Percentiles rank a stretch among this genome's conserved stretches.
Conservation (phyloP, 257 asterid species). For the Solanum rostratum region DNA sequence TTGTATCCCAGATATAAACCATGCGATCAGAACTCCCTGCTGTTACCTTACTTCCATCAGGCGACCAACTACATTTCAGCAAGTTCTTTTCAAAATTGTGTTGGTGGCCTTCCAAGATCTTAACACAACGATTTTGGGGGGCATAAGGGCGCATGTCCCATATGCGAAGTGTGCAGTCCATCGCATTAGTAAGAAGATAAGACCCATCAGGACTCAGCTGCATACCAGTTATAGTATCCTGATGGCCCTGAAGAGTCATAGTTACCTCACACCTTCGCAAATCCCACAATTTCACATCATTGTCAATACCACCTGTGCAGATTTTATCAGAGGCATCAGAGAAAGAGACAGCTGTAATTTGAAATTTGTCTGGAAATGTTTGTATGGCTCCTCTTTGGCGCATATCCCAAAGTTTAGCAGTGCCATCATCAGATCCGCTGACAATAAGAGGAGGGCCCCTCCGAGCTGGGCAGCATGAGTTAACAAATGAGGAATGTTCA, state of each 20-base stretch:
- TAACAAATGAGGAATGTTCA: conserved; percentile 81
- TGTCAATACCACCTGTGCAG: conserved; percentile 87
- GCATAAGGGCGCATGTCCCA: conserved; percentile 99
- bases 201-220: conserved; percentile 97
- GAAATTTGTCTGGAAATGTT: conserved; percentile 94
- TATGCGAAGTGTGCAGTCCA: conserved; percentile 85
- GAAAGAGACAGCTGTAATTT: conserved; percentile 92
- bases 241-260: conserved; percentile 97
- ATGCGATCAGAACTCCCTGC: conserved; percentile 95
- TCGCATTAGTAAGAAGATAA: conserved; percentile 85
- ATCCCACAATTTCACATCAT: conserved; percentile 96
- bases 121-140: conserved; percentile 91
- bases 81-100: conserved; percentile 95
- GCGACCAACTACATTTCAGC: conserved; percentile 93
- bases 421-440: conserved; percentile 97
- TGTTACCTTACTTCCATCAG: conserved; percentile 96
- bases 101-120: conserved; percentile 91
- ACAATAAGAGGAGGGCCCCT: conserved; percentile 95
- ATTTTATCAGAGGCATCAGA: conserved; percentile 95
- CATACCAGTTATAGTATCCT: conserved; percentile 88
- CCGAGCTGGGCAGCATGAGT: conserved; percentile 86
- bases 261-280: conserved; percentile 75
- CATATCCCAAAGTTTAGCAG: conserved; percentile 99
- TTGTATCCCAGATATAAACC: conserved; percentile 94
- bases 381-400: conserved; percentile 93